Conservation (phyloP, 2,329 filamentous ascomycete genomes). For the Ascochyta clinopodiicola region DNA sequence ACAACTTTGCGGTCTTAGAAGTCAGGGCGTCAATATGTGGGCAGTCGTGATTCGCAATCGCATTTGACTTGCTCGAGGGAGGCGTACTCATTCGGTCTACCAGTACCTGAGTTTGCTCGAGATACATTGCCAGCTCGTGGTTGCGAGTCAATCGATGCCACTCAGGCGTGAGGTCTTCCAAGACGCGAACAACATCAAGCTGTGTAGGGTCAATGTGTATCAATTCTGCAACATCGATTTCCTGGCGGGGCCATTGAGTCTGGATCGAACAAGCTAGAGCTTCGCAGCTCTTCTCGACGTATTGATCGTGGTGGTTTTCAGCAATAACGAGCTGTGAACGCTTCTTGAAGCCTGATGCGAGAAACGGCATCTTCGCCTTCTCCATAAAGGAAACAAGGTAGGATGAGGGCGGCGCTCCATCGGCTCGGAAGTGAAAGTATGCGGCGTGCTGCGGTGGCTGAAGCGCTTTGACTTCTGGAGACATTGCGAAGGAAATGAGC, state of each 20-base stretch:
- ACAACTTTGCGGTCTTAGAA: neutral
- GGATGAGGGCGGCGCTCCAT: conserved; percentile 32
- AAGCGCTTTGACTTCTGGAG: conserved; percentile 50
- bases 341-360: conserved; percentile 35
- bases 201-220: conserved; percentile 29
- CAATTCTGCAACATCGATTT: conserved; percentile 43
- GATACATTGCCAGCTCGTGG: conserved; percentile 53
- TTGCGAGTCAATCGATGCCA: conserved; percentile 61
- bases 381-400: conserved; percentile 16
- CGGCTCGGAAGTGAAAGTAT: conserved; percentile 44
- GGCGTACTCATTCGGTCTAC: conserved; percentile 8
- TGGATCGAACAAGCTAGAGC: conserved; percentile 51
- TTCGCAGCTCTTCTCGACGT: conserved; percentile 40
- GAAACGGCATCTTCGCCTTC: conserved; percentile 37
- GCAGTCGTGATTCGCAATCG: neutral
- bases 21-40: neutral
- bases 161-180: conserved; percentile 52
- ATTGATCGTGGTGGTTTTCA: conserved; percentile 28
- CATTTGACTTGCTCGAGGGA: neutral
- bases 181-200: conserved; percentile 48
- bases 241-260: conserved; percentile 47
- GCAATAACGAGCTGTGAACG: conserved; percentile 38
- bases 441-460: conserved; percentile 44
- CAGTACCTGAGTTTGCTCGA: conserved; percentile 53
- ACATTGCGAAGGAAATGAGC: conserved; percentile 55